A percentile compares a stretch with the other conserved stretches of the same genome.
These are phyloP conservation scores for Taphrina wiesneri DNA, from an alignment of 1,139 yeast genomes.

Conservation along the genomic window DNA sequence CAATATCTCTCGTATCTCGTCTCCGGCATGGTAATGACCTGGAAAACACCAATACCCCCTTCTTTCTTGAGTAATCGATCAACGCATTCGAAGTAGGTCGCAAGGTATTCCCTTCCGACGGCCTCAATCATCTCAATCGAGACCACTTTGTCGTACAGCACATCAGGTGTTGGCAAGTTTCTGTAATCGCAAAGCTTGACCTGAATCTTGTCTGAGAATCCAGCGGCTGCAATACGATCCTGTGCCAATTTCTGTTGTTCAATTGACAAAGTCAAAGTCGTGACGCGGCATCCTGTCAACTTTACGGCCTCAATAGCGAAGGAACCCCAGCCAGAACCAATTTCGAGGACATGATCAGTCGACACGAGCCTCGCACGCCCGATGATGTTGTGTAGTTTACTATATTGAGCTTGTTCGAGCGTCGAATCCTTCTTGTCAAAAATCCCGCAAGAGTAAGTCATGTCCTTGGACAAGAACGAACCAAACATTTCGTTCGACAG, in stretches of 20 bases:
- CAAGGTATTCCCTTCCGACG: conserved; percentile 28
- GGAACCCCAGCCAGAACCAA: conserved; percentile 33
- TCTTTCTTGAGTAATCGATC: conserved; percentile 30
- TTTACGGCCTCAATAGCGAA: conserved; percentile 34
- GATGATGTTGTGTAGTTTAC: conserved; percentile 24
- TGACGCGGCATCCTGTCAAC: conserved; percentile 26
- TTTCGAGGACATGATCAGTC: conserved; percentile 32
- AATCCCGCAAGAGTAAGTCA: conserved; percentile 33
- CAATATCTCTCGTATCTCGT: conserved; percentile 69
- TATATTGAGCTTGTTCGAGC: conserved; percentile 27
- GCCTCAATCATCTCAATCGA: conserved; percentile 34
- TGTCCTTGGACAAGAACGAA: conserved; percentile 29
- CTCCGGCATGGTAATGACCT: conserved; percentile 65
- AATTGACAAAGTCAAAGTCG: conserved; percentile 23
- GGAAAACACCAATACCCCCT: conserved; percentile 60
- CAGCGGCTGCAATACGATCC: conserved; percentile 24
- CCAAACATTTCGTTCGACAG: conserved; percentile 31
- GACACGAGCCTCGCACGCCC: conserved; percentile 20
- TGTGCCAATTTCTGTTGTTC: conserved; percentile 31
- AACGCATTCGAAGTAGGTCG: conserved; percentile 28
- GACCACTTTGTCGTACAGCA: conserved; percentile 24
- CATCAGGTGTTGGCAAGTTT: conserved; percentile 23
- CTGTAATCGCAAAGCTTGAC: conserved; percentile 32
- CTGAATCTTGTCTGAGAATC: conserved; percentile 17
- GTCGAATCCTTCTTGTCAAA: conserved; percentile 22